Base-by-base conservation (phyloP, 768 basidiomycete species). In the Xanthoconium stramineum region DNA sequence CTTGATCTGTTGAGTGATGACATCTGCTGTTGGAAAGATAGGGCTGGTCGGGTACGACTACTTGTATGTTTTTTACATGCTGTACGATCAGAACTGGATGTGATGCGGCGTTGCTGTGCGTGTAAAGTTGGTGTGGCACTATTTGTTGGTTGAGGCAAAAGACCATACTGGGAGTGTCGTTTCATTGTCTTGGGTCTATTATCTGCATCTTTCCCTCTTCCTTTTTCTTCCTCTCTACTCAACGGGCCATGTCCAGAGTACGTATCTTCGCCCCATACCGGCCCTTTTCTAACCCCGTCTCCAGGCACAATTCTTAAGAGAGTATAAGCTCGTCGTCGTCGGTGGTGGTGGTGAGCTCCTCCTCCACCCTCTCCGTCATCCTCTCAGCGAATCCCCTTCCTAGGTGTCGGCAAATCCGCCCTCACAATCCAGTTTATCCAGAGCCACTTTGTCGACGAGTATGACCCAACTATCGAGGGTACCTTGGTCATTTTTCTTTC, bases 361-460 rank as follows among this genome's bases (percentile, higher is more conserved):
- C 75, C 76, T 52, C 76, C 53, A 74, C 77, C 58, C 78, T 15
- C 19, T 28, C 30, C 11, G 7, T 10, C 39, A 4, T 54, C 45
- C 17, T 56, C 50, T 51, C 44, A 59, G 4, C 9, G 24, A 12
- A 19, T 36, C 14, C 13, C 24, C 47, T 24, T 5, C 43, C 24
- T 38, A 75, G 74, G 72, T 56, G 74, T 65, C 55, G 89, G 89
- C 36, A 91, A 98, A 80, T 94, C 92, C 50, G 94, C 93, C 28
- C 73, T 97, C 75, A 98, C 96, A 49, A 97, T 98, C 66, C 96
- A 98, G 71, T 98, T 98, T 79, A 97, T 98, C 64, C 96, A 98
- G 69, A 89, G 88, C 63, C 89, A 91, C 70, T 94, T 94, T 67
- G 92, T 95, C 56, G 89, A 93, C 72, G 91, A 94, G 72, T 94